These are phyloP conservation scores for Coemansia sp. DNA, from an alignment of 192 early-diverging fungal species.

Conservation along the genomic window DNA sequence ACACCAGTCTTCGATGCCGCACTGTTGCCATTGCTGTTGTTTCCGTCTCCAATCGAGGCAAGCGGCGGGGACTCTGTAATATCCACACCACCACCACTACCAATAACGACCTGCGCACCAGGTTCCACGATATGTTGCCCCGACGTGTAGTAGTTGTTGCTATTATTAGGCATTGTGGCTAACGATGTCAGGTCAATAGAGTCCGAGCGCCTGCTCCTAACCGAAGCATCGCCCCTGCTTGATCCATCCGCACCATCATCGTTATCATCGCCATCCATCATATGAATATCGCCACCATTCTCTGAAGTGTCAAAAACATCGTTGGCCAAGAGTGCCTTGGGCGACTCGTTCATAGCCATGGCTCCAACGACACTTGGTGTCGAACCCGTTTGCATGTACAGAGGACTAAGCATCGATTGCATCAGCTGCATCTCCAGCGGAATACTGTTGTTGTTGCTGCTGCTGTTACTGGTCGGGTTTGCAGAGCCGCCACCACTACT, in stretches of 20 bases:
- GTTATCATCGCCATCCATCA: slow-evolving; percentile 8
- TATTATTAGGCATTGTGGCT: slow-evolving; percentile 28
- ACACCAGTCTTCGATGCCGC: slow-evolving; percentile 19
- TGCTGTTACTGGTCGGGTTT: neutral
- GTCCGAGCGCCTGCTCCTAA: slow-evolving; percentile 36
- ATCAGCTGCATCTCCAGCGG: slow-evolving; percentile 45
- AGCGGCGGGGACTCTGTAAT: slow-evolving; percentile 15
- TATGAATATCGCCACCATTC: slow-evolving; percentile 22
- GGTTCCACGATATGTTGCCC: neutral
- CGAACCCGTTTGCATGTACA: slow-evolving; percentile 13
- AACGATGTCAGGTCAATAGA: slow-evolving; percentile 44
- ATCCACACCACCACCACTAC: neutral
- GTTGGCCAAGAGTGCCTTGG: neutral
- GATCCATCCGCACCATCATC: neutral
- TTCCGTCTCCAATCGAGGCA: slow-evolving; percentile 5
- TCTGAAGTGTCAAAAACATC: neutral
- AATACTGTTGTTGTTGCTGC: slow-evolving; percentile 7
- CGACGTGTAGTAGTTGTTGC: neutral
- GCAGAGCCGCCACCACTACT: no score
- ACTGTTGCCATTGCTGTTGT: neutral
- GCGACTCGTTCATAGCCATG: neutral
- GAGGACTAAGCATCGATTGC: slow-evolving; percentile 39
- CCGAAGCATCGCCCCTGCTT: neutral
- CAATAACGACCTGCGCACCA: no score
- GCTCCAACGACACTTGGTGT: neutral